phyloP scores from a whole-genome alignment of 108 stramenopile genomes.

The Skeletonema grethae region DNA sequence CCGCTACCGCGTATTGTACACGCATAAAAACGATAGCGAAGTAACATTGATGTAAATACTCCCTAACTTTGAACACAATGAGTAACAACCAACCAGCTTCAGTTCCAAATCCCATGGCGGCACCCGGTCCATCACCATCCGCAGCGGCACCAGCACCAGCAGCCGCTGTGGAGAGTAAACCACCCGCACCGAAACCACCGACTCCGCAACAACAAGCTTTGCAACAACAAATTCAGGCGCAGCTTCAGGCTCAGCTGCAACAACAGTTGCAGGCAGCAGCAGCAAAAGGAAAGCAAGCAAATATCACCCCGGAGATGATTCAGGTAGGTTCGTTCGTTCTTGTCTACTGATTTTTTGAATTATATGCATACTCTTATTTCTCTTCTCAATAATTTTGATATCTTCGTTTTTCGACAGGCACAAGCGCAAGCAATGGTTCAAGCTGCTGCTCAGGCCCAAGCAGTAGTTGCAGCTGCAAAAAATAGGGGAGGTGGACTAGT shows the following conservation, averaged over 20 bases:
- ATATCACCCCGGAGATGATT: slow-evolving; percentile 88
- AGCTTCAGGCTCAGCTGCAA: slow-evolving; percentile 80
- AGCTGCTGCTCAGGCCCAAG: slow-evolving; percentile 88
- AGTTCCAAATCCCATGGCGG: slow-evolving; percentile 21
- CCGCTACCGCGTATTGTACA: too few relatives aligned
- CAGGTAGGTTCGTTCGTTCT: slow-evolving; percentile 39
- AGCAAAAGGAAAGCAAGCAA: slow-evolving; percentile 82
- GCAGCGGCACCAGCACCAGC: slow-evolving; percentile 8
- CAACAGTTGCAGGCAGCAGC: slow-evolving; percentile 84
- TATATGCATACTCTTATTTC: not conserved
- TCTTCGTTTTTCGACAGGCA: slow-evolving; percentile 33
- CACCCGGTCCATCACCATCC: not conserved
- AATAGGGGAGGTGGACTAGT: slow-evolving; percentile 75
- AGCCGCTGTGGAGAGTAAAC: not conserved
- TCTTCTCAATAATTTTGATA: not conserved
- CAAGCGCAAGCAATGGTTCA: slow-evolving; percentile 92
- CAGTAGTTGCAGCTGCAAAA: slow-evolving; percentile 88
- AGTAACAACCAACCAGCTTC: slow-evolving; percentile 15
- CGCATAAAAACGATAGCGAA: too few relatives aligned
- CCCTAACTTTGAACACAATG: not conserved
- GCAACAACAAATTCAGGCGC: slow-evolving; percentile 86
- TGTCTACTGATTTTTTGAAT: not conserved
- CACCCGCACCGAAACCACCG: slow-evolving; percentile 20
- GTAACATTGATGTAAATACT: too few relatives aligned
- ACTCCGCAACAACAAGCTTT: slow-evolving; percentile 54